Conservation (phyloP, 75 land plant species). For the Adiantum capillusveneris region DNA sequence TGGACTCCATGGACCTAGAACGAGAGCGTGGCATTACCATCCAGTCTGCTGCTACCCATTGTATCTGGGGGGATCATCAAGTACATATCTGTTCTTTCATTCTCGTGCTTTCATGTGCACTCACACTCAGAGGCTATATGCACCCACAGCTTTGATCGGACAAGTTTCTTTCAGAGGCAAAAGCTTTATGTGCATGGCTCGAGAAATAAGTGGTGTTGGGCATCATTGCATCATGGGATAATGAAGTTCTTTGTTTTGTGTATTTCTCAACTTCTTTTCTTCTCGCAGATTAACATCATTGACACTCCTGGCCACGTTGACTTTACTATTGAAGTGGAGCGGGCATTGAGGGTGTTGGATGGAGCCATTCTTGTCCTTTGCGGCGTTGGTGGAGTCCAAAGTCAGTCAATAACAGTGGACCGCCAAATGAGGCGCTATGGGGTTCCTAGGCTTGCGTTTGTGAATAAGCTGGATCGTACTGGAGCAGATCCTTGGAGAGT, state of each 20-base stretch:
- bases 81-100: slow-evolving; percentile 19
- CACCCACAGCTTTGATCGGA: too few species aligned
- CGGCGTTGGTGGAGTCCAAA: slow-evolving; percentile 98
- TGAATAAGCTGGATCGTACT: slow-evolving; percentile 95
- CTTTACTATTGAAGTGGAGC: slow-evolving; percentile 97
- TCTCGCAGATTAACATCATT: slow-evolving; percentile 80
- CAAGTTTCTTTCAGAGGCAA: too few species aligned
- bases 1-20: slow-evolving; percentile 99
- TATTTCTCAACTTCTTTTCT: neutral
- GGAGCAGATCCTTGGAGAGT: slow-evolving; percentile 99
- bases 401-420: slow-evolving; percentile 98
- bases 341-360: slow-evolving; percentile 97
- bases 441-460: slow-evolving; percentile 93
- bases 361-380: slow-evolving; percentile 98
- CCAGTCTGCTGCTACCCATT: slow-evolving; percentile 96
- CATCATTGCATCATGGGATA: too few species aligned
- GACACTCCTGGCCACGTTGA: slow-evolving; percentile 99
- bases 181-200: too few species aligned
- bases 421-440: slow-evolving; percentile 94
- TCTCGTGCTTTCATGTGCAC: too few species aligned
- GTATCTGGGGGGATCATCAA: slow-evolving; percentile 92
- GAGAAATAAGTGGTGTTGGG: too few species aligned
- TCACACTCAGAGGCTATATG: too few species aligned
- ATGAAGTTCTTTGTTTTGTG: too few species aligned
- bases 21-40: slow-evolving; percentile 98